Evolutionary conservation across 805 yeast species (phyloP), one percentile per base, ranked within the genome.

Genomic region (Saccharomyces mikatae): DNA sequence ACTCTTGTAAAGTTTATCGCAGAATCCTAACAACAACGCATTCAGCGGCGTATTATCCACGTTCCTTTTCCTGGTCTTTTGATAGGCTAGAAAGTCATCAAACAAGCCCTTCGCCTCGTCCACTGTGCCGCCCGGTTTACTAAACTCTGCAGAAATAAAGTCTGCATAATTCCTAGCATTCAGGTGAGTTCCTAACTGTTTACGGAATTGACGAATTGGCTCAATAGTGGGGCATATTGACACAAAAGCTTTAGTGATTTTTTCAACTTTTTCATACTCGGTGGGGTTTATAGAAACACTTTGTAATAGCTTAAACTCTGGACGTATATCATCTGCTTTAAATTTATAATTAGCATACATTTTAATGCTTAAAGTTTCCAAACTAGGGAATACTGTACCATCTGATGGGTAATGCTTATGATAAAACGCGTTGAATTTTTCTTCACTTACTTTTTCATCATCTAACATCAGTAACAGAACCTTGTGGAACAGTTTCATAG

Each of bases 81-180:
- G 52, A 41, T 49, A 53, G n/a, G 57, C 49, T 17, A 62, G 41
- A 46, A 56, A 68, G 2, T 59, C 57, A 30, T 61, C 60, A 52
- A 66, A 65, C 17, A 64, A 50, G 14, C 50, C 52, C 50, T 68
- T 70, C 10, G 70, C 68, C 5, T 46, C 52, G 2, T 54, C 51
- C 31, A 58, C 51, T 22, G 59, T 57, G 4, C 68, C 69, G 28
- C 53, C 56, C 5, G 47, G 54, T 36, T 65, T 66, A 8, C 24
- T 10, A 24, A 64, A 66, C 50, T 65, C 69, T 3, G 70, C 67
- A 3, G 46, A 41, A 32, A 66, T 63, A 53, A 64, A 64, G 11
- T 51, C 29, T 4, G 62, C 64, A 46, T 56, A 63, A 47, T 61
- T 61, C 50, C 56, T 56, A 17, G 63, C 51, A 49, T 62, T 60